Evolutionary conservation across 164 flowering plant genomes (phyloP), one percentile per base, ranked within the genome.

Genomic region (Nymphaea colorata): DNA sequence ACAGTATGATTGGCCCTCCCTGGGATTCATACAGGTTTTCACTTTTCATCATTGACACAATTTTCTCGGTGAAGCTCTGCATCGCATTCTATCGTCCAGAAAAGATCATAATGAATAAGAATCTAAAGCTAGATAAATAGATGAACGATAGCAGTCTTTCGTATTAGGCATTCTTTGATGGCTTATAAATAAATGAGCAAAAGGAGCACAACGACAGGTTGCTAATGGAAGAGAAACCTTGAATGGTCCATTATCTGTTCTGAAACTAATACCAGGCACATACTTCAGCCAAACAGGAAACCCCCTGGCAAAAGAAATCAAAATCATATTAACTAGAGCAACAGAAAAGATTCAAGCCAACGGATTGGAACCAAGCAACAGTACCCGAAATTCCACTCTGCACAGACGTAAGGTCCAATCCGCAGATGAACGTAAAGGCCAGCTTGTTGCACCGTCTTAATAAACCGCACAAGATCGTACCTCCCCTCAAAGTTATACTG

Each of bases 341-440:
- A 61, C 3, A 4, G 41, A 41, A 16, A 66, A 63, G 7, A n/a
- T 10, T 42, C 42, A 63, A 65, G 44, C 43, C 47, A 12, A 12
- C 44, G 44, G 44, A 61, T n/a, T 5, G 2, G 0, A 15, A 8
- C 59, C 59, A 55, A 61, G 25, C 5, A 15, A 61, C 17, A n/a
- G 59, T 82, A 92, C 98, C 98, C 98, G 71, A 82, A 90, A 69
- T 87, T 89, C 98, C 98, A 93, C 59, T 93, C 97, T 42, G 89
- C 92, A 76, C 97, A 90, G 67, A 85, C 82, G 75, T 90, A 93
- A 60, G 98, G 98, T 12, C 98, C 98, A 74, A 93, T 84, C 6
- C 98, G 83, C 6, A 93, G 82, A 80, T 81, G 78, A 64, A 70
- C 94, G 73, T 85, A 90, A 6, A 93, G 86, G 41, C 97, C 98